These are phyloP conservation scores for Colletotrichum truncatum DNA, from an alignment of 2,329 filamentous ascomycete species.

Conservation along the genomic window DNA sequence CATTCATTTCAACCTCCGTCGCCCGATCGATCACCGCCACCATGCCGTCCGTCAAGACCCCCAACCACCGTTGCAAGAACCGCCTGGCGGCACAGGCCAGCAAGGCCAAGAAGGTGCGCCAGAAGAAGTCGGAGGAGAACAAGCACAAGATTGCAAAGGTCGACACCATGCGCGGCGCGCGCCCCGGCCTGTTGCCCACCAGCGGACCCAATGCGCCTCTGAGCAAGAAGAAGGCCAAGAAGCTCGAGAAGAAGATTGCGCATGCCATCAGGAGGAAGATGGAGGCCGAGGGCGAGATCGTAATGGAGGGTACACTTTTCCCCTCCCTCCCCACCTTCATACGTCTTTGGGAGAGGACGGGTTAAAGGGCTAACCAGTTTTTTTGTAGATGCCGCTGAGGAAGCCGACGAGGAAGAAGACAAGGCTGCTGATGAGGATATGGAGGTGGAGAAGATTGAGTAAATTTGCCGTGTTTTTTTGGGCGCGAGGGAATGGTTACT, in stretches of 20 bases:
- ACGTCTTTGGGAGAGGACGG: background rate
- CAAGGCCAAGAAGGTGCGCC: constrained; percentile 52
- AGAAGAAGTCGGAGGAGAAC: constrained; percentile 50
- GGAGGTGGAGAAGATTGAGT: constrained; percentile 23
- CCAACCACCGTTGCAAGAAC: constrained; percentile 65
- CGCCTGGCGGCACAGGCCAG: constrained; percentile 56
- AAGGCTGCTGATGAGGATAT: background rate
- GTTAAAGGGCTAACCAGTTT: background rate
- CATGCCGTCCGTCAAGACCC: constrained; percentile 67
- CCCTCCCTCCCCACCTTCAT: no score
- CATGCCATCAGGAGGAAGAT: constrained; percentile 63
- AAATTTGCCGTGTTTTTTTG: no score
- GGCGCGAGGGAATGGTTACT: background rate
- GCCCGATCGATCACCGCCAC: constrained; percentile 31
- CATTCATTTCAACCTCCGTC: no score
- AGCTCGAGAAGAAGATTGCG: constrained; percentile 63
- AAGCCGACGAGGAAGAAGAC: background rate
- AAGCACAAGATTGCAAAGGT: constrained; percentile 50
- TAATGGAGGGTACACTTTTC: constrained; percentile 56
- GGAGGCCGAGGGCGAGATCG: constrained; percentile 58
- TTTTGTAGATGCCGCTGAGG: background rate
- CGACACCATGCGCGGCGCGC: constrained; percentile 58
- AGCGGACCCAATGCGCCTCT: constrained; percentile 61
- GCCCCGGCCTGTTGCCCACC: constrained; percentile 62
- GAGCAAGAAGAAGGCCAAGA: constrained; percentile 65